Base-by-base conservation (phyloP, 2,329 filamentous ascomycete species). In the Akanthomyces lecanii region DNA sequence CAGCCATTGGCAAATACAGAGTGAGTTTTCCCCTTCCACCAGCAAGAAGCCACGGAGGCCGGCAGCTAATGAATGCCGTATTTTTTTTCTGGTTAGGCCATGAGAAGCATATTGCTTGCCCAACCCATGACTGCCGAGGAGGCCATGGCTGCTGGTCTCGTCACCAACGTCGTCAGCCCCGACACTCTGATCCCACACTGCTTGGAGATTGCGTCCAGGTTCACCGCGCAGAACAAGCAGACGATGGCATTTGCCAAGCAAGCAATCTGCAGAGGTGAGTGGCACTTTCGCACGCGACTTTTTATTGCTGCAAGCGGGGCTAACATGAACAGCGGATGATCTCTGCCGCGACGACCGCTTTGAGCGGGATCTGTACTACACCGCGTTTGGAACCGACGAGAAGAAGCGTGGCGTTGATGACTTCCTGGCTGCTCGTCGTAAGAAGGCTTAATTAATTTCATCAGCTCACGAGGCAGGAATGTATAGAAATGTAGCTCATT, bases 1-100 rank as follows among this genome's bases (percentile, higher is more conserved):
- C 64, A 18, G 67, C 67, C 23, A 42, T 69, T 21, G 69, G 69
- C 30, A 71, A 71, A 61, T 68, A 68, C 63, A 67, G 64, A 63
- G 69, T 69, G 47, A 62, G 67, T 42, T 18, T 38, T 51, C 16
- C 8, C 33, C 8, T 36, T 36, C 47, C 18, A 33, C 12, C 50
- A 30, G 50, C 12, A 53, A 12, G n/a, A 36, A 36, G 33, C 33
- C 33, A 36, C 33, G 33, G 8, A 11, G 8, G 10, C 33, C 33
- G 5, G 16, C 18, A 18, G 42, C 12, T 28, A 16, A 21, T 10
- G 5, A 48, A 3, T 1, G 3, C 12, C 14, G 11, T 6, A 25
- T 1, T 21, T 5, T 23, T 14, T n/a, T 42, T 28, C 21, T 12
- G 3, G 10, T 3, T 40, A 63, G 61, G 61, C 61, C 12, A 63